Base-by-base conservation (phyloP, 2,329 filamentous ascomycete species). In the Leptographium flavum region DNA sequence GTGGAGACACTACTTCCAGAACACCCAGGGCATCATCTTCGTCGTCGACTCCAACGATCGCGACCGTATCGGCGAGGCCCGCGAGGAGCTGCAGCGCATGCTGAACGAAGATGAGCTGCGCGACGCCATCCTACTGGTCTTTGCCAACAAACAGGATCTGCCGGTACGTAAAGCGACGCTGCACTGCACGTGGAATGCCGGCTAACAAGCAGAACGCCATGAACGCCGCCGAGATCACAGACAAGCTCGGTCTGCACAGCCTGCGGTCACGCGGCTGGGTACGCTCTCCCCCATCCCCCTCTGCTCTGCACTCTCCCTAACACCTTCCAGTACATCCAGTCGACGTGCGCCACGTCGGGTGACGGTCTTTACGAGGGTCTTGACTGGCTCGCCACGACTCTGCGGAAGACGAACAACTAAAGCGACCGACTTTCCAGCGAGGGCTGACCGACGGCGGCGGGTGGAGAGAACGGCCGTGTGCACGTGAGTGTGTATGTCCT, bases 1-100 rank as follows among this genome's bases (percentile, higher is more conserved):
- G 63, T 98, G 92, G 92, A 87, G 92, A 74, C 92, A 96, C 71
- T 98, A 98, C 76, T 98, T 96, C 81, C 88, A 94, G 71, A 94
- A 94, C 71, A 98, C 92, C 57, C 92, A 98, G 71, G 92, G 92
- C 66, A 90, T 98, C 68, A 96, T 98, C 72, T 98, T 98, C 77
- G 92, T 98, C 58, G 87, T 98, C 64, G 92, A 98, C 73, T 90
- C 83, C 73, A 95, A 94, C 71, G 92, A 98, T 79, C 85, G 87
- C 65, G 88, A 94, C 68, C 87, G 92, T 80, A 84, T 98, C 61
- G 84, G 92, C 57, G 92, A 98, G 76, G 92, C 92, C 60, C 81
- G 87, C 53, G 87, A 94, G 68, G 92, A 98, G 70, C 75, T 98
- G 62, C 86, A 94, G 69, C 83, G 92, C 66, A 98, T 98, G 80